Base-by-base conservation (phyloP, 2,329 filamentous ascomycete species). In the Fusarium albosuccineum region DNA sequence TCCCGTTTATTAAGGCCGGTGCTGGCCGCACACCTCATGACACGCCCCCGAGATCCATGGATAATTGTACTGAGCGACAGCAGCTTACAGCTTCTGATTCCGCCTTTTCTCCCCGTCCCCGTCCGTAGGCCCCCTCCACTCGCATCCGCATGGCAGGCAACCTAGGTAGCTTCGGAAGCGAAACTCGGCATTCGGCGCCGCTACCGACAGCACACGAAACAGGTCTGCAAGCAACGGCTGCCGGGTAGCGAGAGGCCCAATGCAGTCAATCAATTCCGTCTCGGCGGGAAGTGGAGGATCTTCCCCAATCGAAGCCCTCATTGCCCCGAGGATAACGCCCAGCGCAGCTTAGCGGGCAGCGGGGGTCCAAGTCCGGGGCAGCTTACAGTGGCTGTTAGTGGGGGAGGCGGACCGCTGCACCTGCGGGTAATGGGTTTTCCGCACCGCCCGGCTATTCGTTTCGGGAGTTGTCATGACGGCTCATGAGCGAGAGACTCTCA, bases 351-450 rank as follows among this genome's bases (percentile, higher is more conserved):
- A 67, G 67, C 34, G 53, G 42, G 26, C 33, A 52, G 69, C 68
- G 70, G 70, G 70, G 70, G 66, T 42, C 26, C 67, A 72, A 72
- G 62, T 71, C 70, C 70, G 62, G 70, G 55, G 58, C 45, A 56
- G 54, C 22, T 42, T 52, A 4, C 22, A 29, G 27, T 11, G 9
- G 36, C 9, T 48, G 44, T 39, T 13, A 45, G 54, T 54, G 62
- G 50, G 22, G 42, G 53, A 30, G 46, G 46, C 37, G 54, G 62
- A 11, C 53, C 45, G 53, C 40, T 62, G 52, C 58, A 55, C 33
- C 54, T 54, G 68, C 66, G 70, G 70, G 64, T 73, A 73, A 73
- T 71, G 59, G 60, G 70, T 73, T 69, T 73, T 73, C 70, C 70
- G 70, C 54, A 50, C 42, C 14, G 40, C 17, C 62, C 69, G 70